Conservation (phyloP, 108 stramenopile species). For the Hondaea fermentalgiana region DNA sequence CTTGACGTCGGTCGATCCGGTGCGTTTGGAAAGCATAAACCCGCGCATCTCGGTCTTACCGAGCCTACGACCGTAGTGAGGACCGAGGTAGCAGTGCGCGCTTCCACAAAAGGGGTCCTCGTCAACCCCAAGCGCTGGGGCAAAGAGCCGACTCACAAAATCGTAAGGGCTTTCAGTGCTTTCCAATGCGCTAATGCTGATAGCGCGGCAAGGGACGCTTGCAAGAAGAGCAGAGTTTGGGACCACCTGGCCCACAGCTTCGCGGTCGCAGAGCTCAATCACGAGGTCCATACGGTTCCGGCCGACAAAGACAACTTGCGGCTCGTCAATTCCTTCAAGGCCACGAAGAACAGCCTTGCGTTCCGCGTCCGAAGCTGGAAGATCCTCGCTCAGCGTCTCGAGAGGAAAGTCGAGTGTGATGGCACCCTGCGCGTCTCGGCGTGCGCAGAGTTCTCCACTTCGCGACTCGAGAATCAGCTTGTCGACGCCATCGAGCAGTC, state of each 20-base stretch:
- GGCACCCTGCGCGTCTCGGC: background rate
- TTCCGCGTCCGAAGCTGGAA: background rate
- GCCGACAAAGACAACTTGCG: constrained; percentile 26
- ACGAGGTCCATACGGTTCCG: constrained; percentile 21
- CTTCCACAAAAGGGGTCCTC: constrained; percentile 96
- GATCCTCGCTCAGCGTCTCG: background rate
- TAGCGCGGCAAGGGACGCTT: constrained; percentile 25
- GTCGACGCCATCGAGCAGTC: background rate
- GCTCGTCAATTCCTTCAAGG: background rate
- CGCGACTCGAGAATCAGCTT: constrained; percentile 30
- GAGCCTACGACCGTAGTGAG: constrained; percentile 72
- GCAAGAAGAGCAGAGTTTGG: constrained; percentile 19
- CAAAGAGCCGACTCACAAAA: constrained; percentile 84
- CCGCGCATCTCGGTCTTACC: constrained; percentile 63
- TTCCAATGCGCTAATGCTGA: constrained; percentile 5
- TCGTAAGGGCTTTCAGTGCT: constrained; percentile 32
- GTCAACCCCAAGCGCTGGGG: constrained; percentile 78
- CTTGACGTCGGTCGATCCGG: constrained; percentile 44
- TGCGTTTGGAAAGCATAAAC: constrained; percentile 70
- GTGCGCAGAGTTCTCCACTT: constrained; percentile 32
- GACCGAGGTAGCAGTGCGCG: constrained; percentile 81
- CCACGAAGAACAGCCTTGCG: background rate
- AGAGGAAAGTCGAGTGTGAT: constrained; percentile 40
- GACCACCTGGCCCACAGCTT: background rate
- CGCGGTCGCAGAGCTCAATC: background rate